Conservation (phyloP, 495 filamentous ascomycete species). For the Alectoria sarmentosa region DNA sequence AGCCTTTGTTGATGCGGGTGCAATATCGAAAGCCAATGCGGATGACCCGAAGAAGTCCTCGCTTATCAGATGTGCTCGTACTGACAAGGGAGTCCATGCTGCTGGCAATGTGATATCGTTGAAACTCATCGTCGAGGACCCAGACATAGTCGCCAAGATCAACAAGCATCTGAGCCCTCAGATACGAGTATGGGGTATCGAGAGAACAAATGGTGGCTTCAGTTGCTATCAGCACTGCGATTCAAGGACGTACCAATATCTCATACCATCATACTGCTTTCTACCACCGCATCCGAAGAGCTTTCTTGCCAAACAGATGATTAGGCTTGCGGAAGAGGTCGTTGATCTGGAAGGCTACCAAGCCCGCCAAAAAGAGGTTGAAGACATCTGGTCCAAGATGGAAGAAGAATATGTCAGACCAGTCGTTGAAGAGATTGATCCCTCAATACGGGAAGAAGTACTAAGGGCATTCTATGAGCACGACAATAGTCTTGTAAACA, state of each 20-base stretch:
- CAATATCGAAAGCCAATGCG: constrained; percentile 93
- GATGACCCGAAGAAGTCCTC: constrained; percentile 95
- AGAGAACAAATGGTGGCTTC: constrained; percentile 76
- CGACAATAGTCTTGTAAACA: constrained; percentile 31
- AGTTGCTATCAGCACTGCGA: constrained; percentile 90
- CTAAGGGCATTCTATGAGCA: constrained; percentile 36
- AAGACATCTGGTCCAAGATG: constrained; percentile 69
- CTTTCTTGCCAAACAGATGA: constrained; percentile 72
- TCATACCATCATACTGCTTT: constrained; percentile 86
- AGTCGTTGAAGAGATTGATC: constrained; percentile 52
- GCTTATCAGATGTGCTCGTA: constrained; percentile 86
- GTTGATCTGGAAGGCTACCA: constrained; percentile 60
- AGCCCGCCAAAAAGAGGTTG: constrained; percentile 66
- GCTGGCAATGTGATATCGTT: constrained; percentile 93
- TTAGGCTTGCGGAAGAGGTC: constrained; percentile 61
- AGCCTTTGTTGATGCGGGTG: constrained; percentile 81
- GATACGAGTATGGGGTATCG: constrained; percentile 89
- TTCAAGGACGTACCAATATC: constrained; percentile 90
- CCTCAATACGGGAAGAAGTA: constrained; percentile 34
- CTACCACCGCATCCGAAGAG: constrained; percentile 85
- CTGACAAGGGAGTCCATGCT: constrained; percentile 96
- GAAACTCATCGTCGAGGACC: constrained; percentile 91
- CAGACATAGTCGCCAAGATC: constrained; percentile 80
- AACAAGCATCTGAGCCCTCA: constrained; percentile 77
- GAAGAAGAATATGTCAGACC: constrained; percentile 71